Evolutionary conservation across 2,329 filamentous ascomycete species (phyloP), one percentile per base, ranked within the genome.

Genomic region (Blastomyces gilchristii): DNA sequence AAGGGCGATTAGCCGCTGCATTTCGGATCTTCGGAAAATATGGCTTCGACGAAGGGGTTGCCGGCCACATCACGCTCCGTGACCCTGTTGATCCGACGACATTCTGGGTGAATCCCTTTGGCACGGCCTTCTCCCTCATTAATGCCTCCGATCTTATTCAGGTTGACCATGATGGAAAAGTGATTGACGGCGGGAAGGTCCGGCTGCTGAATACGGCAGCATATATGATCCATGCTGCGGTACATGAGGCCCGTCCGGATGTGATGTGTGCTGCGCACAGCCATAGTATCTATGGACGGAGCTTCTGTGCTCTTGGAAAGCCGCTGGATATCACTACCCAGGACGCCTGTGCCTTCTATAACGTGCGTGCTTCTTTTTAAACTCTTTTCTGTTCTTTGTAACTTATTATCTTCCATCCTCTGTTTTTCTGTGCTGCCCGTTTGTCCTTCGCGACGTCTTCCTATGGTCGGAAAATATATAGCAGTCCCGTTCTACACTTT

Each of bases 31-130:
- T 85, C 64, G 82, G 80, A 37, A 83, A 84, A 69, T 76, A 79
- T 59, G 82, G 81, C 18, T 84, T 79, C 67, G 81, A 83, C 65
- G 83, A 86, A 72, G 84, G 84, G 18, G 82, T 87, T 41, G 84
- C 84, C 9, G 84, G 85, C 1, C 84, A 87, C 68, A 86, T 87
- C 66, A 86, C 84, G 1, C 69, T 86, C 34, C 78, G 83, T 34
- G 82, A 87, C 65, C 85, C 85, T 0, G 80, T 87, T 7, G 80
- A 85, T 49, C 81, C 82, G 0, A 72, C 76, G 5, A 83, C 80
- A 0, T 87, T 87, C 74, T 87, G 85, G 85, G 83, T 88, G 4
- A 88, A 88, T 67, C 86, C 85, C 0, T 85, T 87, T 63, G 66
- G 85, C 12, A 79, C 84, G 1, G 80, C 83, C 2, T 88, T 87